Percentiles rank a stretch among this genome's conserved stretches.
These are phyloP conservation scores for Lentinula novae-zelandiae DNA, from an alignment of 1,284 basidiomycete genomes.

Conservation along the genomic window DNA sequence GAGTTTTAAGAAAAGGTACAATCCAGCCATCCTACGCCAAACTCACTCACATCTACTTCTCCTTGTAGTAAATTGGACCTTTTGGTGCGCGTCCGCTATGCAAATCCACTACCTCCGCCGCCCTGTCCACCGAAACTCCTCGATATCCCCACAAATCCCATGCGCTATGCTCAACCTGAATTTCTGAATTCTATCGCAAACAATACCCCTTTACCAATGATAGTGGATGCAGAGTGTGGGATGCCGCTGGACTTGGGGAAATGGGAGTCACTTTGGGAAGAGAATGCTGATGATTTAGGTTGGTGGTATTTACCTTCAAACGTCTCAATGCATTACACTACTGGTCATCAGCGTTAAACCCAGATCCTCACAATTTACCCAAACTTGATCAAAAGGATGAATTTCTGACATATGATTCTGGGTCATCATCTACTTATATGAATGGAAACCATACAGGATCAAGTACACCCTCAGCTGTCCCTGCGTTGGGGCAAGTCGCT, in stretches of 20 bases:
- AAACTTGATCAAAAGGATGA: slow-evolving; percentile 71
- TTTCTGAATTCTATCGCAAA: slow-evolving; percentile 80
- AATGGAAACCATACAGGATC: slow-evolving; percentile 34
- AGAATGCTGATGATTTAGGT: slow-evolving; percentile 69
- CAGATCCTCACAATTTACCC: slow-evolving; percentile 56
- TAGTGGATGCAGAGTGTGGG: slow-evolving; percentile 90
- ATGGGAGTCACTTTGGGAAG: slow-evolving; percentile 83
- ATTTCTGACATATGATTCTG: slow-evolving; percentile 59
- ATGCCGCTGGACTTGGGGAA: slow-evolving; percentile 88
- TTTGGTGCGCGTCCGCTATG: slow-evolving; percentile 87
- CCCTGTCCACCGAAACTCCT: slow-evolving; percentile 94
- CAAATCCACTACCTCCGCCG: slow-evolving; percentile 88
- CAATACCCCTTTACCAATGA: slow-evolving; percentile 84
- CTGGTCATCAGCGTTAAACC: slow-evolving; percentile 54
- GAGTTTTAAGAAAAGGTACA: slow-evolving; percentile 23
- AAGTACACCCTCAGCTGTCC: slow-evolving; percentile 34
- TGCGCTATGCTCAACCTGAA: slow-evolving; percentile 81
- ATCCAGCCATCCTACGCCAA: neutral
- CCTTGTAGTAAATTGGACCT: slow-evolving; percentile 73
- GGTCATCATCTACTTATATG: slow-evolving; percentile 38
- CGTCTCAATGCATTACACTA: neutral
- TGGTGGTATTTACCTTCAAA: slow-evolving; percentile 20
- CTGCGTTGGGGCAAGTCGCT: slow-evolving; percentile 63
- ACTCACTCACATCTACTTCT: neutral
- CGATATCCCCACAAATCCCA: slow-evolving; percentile 81